A percentile compares a stretch with the other conserved stretches of the same genome.
phyloP scores from a whole-genome alignment of 2,329 filamentous ascomycete genomes.

The Hymenoscyphus fraxineus region DNA sequence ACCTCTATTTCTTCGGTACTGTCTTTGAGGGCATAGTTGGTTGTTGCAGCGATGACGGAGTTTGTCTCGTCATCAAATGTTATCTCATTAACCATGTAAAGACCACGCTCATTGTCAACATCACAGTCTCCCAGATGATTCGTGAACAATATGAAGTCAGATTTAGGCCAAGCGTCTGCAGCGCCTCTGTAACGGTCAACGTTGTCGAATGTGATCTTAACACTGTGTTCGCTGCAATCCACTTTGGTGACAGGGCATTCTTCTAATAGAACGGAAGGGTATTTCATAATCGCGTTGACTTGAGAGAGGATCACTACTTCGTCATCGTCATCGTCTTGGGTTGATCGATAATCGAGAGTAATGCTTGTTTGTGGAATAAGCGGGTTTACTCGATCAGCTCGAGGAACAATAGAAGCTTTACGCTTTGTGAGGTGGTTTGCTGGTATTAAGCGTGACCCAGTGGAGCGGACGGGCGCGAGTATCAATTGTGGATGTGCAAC shows the following conservation, averaged over 20 bases:
- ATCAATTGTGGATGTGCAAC: not conserved
- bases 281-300: constrained; percentile 7
- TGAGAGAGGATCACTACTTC: constrained; percentile 2
- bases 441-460: not conserved
- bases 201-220: constrained; percentile 3
- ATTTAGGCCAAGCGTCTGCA: not conserved
- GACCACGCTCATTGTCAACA: not conserved
- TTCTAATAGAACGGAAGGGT: constrained; percentile 5
- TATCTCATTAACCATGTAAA: not conserved
- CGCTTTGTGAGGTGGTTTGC: not conserved
- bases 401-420: not conserved
- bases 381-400: not conserved
- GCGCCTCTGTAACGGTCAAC: not conserved
- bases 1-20: not conserved
- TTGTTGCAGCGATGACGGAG: constrained; percentile 1
- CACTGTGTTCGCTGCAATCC: not conserved
- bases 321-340: no score
- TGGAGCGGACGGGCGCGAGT: not conserved
- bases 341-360: constrained; percentile 1
- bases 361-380: not conserved
- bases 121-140: constrained; percentile 2
- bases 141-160: constrained; percentile 4
- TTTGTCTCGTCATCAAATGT: not conserved
- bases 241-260: not conserved
- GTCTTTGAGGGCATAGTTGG: not conserved